Base-by-base conservation (phyloP, 1,284 basidiomycete genomes). In the Microbotryum lychnidis-dioicae region DNA sequence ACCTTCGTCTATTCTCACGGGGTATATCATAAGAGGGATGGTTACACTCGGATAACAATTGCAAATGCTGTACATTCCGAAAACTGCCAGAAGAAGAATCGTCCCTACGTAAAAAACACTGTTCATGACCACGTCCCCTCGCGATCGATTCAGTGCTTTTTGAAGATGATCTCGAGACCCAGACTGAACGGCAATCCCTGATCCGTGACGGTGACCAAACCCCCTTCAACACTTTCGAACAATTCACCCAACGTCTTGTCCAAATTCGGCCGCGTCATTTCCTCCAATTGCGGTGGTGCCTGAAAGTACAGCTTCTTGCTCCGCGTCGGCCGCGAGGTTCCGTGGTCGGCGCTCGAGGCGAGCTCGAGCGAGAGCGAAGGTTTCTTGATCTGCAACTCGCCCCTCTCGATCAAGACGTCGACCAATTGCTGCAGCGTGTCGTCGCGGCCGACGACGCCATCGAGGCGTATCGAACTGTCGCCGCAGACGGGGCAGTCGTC, bases 401-500 rank as follows among this genome's bases (percentile, higher is more conserved):
- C 89, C 69, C 82, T 84, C 75, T 90, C 89, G 5, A 83, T 80
- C 63, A 97, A 78, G 77, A 85, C 82, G 58, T 97, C 91, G 59
- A 97, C 88, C 52, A 97, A 78, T 56, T 83, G 78, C 68, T 93
- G 88, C 25, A 97, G 82, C 2, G 87, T 91, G 79, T 82, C 82
- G 10, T 88, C 86, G 62, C 93, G 80, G 4, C 81, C 76, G 48
- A 65, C 53, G 10, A 56, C 44, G n/a, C 37, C 50, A 8, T 25
- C 31, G 20, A 91, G 78, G 54, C 87, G 83, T 42, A 91, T 77
- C 0, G 87, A 79, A 74, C 96, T 89, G 42, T 92, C 92, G 4
- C 96, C 96, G 73, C 96, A 99, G 5, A 98, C 96, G 2, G 94
- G 94, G 75, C 96, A 99, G 71, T 97, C 91, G 1, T 83, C 81